These are phyloP conservation scores for Raffaelea arxii DNA, from an alignment of 2,329 filamentous ascomycete species.

Conservation along the genomic window DNA sequence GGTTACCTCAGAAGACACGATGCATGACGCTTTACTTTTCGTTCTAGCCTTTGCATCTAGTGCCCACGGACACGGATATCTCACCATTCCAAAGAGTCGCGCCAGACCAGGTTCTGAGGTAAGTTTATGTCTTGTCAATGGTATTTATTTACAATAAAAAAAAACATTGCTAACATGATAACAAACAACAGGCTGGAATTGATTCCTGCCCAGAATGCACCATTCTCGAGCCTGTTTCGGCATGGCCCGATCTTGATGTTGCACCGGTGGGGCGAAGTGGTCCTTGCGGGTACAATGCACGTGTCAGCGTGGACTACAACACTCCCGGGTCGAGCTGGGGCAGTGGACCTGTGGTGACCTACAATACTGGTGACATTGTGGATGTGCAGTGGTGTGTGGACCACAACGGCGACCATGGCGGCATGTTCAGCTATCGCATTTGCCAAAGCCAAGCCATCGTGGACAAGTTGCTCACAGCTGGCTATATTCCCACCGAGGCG, in stretches of 20 bases:
- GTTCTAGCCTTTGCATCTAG: not conserved
- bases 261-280: not conserved
- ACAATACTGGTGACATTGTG: slow-evolving; percentile 32
- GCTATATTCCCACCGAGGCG: slow-evolving; percentile 35
- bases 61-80: not conserved
- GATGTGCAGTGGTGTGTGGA: slow-evolving; percentile 47
- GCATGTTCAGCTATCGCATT: slow-evolving; percentile 46
- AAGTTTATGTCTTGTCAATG: not conserved
- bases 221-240: not conserved
- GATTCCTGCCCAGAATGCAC: not conserved
- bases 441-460: slow-evolving; percentile 41
- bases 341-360: slow-evolving; percentile 29
- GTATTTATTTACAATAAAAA: too few species aligned
- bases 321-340: slow-evolving; percentile 35
- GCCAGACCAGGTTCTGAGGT: not conserved
- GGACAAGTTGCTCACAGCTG: slow-evolving; percentile 36
- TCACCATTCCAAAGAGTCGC: not conserved
- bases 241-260: not conserved
- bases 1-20: too few species aligned
- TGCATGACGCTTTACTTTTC: not conserved
- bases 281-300: not conserved
- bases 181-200: not conserved
- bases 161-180: not conserved
- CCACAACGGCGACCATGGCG: slow-evolving; percentile 45
- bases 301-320: slow-evolving; percentile 37